phyloP scores from a whole-genome alignment of 2,329 filamentous ascomycete species.

The Aurifilum marmelostoma region DNA sequence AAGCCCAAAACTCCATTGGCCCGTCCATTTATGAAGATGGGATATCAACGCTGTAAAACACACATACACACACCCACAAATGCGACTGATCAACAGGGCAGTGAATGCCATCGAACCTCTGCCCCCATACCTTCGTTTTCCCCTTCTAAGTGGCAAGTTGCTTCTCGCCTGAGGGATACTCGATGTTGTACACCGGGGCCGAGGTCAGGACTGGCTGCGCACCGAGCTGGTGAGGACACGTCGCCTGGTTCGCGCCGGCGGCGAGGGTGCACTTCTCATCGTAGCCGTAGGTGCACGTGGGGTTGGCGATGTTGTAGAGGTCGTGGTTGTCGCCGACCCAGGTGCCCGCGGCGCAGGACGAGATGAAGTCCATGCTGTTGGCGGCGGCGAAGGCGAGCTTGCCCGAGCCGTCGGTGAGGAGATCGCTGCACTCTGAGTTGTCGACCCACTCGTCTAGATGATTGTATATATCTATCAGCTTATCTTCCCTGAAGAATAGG shows the following conservation, averaged over 20 bases:
- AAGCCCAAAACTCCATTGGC: not conserved
- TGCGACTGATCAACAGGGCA: not conserved
- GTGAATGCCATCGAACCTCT: not conserved
- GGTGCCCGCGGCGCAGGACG: slow-evolving; percentile 50
- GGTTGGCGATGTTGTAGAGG: slow-evolving; percentile 57
- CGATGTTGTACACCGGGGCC: slow-evolving; percentile 16
- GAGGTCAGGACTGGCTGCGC: slow-evolving; percentile 10
- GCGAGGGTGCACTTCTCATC: slow-evolving; percentile 53
- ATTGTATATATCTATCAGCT: not conserved
- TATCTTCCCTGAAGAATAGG: not conserved
- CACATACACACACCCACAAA: no score
- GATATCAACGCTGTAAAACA: not conserved
- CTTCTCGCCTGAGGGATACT: slow-evolving; percentile 15
- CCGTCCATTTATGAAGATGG: not conserved
- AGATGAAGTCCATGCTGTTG: slow-evolving; percentile 60
- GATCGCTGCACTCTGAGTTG: slow-evolving; percentile 51
- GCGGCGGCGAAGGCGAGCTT: slow-evolving; percentile 58
- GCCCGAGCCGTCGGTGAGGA: slow-evolving; percentile 52
- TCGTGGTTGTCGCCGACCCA: slow-evolving; percentile 58
- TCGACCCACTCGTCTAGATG: slow-evolving; percentile 48
- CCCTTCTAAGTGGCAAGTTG: not conserved
- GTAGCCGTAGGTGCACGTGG: slow-evolving; percentile 52
- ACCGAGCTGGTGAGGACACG: slow-evolving; percentile 17
- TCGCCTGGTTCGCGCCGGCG: slow-evolving; percentile 9
- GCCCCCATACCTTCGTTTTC: not conserved